These are phyloP conservation scores for Rubus parviflorus DNA, from an alignment of 306 rosid species.

Conservation along the genomic window DNA sequence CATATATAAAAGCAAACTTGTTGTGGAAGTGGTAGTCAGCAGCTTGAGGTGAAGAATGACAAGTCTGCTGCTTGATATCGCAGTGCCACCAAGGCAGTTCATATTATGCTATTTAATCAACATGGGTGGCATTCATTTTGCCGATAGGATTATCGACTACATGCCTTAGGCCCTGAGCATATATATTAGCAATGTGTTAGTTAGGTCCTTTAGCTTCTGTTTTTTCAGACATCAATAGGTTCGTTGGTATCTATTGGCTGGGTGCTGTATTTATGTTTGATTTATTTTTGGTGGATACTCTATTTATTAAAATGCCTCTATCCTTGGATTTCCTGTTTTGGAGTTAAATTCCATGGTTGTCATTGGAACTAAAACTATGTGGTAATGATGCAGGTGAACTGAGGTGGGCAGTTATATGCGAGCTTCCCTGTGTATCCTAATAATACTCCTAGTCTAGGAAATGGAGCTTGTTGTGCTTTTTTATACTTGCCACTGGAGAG, in stretches of 20 bases:
- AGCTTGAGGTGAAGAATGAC: background rate
- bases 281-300: background rate
- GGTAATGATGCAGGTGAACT: background rate
- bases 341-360: background rate
- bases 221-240: background rate
- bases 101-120: background rate
- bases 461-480: background rate
- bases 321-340: conserved; percentile 1
- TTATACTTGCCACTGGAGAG: background rate
- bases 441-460: background rate
- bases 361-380: background rate
- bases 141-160: background rate
- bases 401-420: background rate
- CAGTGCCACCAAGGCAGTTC: background rate
- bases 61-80: background rate
- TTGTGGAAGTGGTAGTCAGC: background rate
- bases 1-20: background rate
- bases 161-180: background rate
- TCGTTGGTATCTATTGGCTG: background rate
- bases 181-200: background rate
- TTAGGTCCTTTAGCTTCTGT: background rate
- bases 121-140: background rate
- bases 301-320: background rate
- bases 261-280: background rate
- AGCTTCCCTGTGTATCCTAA: background rate